These are phyloP conservation scores for Sutorius australiensis DNA, from an alignment of 768 basidiomycete species.

Conservation along the genomic window DNA sequence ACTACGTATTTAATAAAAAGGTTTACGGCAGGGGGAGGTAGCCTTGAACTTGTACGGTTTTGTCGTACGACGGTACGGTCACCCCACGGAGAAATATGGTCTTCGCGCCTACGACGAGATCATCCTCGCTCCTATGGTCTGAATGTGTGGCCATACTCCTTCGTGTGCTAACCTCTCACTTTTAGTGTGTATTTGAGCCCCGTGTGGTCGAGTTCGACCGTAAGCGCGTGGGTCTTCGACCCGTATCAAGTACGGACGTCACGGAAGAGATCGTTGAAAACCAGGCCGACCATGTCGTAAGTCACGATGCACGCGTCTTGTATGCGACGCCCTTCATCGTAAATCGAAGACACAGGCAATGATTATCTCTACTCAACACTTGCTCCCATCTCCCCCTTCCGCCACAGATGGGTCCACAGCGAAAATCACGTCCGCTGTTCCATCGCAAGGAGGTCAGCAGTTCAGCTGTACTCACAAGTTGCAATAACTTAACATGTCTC, in stretches of 20 bases:
- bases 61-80: slow-evolving; percentile 71
- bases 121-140: slow-evolving; percentile 90
- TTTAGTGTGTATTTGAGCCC: slow-evolving; percentile 88
- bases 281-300: slow-evolving; percentile 50
- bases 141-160: slow-evolving; percentile 15
- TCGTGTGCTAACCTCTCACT: not conserved
- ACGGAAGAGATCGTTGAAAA: slow-evolving; percentile 73
- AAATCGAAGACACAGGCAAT: slow-evolving; percentile 77
- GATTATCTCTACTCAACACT: slow-evolving; percentile 85
- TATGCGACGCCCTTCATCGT: slow-evolving; percentile 1
- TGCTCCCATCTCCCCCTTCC: slow-evolving; percentile 45
- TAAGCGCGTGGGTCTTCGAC: slow-evolving; percentile 52
- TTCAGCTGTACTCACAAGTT: not conserved
- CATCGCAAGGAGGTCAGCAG: slow-evolving; percentile 27
- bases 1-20: slow-evolving; percentile 3
- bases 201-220: slow-evolving; percentile 86
- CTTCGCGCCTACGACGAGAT: slow-evolving; percentile 93
- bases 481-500: not conserved
- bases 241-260: slow-evolving; percentile 53
- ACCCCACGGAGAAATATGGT: slow-evolving; percentile 80
- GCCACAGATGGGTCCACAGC: slow-evolving; percentile 24
- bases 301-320: slow-evolving; percentile 12
- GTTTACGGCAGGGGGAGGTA: slow-evolving; percentile 65
- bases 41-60: slow-evolving; percentile 91
- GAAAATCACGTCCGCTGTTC: slow-evolving; percentile 19